Conservation (phyloP, 768 basidiomycete species). For the Kondoa subrosea region DNA sequence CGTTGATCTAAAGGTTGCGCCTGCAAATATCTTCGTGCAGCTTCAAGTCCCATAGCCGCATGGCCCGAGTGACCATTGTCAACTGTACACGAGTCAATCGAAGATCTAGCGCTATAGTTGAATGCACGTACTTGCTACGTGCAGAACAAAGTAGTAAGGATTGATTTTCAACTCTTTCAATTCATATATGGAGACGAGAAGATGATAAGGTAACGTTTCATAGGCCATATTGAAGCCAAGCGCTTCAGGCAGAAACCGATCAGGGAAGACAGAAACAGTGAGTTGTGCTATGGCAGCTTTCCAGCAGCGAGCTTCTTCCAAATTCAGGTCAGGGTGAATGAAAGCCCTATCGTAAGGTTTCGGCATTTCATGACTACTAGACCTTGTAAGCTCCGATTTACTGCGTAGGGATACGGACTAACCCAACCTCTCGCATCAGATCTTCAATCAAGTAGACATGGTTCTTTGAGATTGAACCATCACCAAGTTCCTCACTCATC, state of each 20-base stretch:
- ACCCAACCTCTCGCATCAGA: constrained; percentile 1
- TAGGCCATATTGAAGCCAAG: constrained; percentile 7
- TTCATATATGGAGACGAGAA: constrained; percentile 4
- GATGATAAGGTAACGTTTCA: background rate
- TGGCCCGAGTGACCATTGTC: background rate
- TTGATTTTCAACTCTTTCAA: constrained; percentile 1
- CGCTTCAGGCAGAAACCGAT: constrained; percentile 1
- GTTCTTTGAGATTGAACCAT: background rate
- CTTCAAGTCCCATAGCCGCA: background rate
- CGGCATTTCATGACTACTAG: background rate
- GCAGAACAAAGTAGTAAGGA: constrained; percentile 8
- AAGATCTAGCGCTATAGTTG: background rate
- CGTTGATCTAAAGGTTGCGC: background rate
- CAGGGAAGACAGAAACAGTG: background rate
- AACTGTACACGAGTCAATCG: background rate
- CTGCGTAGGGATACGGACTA: background rate
- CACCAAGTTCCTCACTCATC: constrained; percentile 4
- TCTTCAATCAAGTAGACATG: background rate
- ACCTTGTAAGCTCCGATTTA: background rate
- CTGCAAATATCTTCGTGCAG: background rate
- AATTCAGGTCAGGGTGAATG: background rate
- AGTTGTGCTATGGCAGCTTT: constrained; percentile 2
- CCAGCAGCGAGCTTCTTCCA: background rate
- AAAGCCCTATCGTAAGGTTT: background rate
- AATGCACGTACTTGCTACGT: too few species aligned